These are phyloP conservation scores for Exophiala viscosa DNA, from an alignment of 2,329 filamentous ascomycete genomes.

Conservation along the genomic window DNA sequence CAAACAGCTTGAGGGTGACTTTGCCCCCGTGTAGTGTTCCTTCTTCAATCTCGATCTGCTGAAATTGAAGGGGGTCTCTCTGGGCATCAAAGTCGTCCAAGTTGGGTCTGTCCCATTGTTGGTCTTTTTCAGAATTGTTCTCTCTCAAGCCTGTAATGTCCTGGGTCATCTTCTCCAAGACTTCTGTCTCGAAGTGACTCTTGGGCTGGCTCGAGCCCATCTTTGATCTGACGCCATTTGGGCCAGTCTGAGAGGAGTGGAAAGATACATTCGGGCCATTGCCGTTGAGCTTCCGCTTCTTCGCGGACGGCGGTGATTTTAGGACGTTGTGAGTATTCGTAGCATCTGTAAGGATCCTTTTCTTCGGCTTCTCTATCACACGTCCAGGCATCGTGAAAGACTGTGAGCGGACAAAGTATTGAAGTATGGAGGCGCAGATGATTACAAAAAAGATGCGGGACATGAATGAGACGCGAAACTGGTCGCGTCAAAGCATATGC, in stretches of 20 bases:
- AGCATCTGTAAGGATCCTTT: conserved; percentile 68
- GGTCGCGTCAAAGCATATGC: not conserved
- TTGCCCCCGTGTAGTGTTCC: conserved; percentile 73
- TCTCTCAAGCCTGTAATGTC: conserved; percentile 82
- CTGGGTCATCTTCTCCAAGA: conserved; percentile 92
- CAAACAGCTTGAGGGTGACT: conserved; percentile 84
- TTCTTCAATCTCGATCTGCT: conserved; percentile 94
- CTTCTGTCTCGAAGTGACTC: conserved; percentile 88
- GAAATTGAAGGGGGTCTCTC: conserved; percentile 74
- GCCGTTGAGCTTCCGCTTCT: conserved; percentile 78
- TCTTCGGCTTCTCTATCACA: conserved; percentile 51
- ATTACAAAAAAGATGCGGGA: not conserved
- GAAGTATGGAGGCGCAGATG: not conserved
- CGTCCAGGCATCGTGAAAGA: conserved; percentile 24
- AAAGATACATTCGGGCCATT: conserved; percentile 50
- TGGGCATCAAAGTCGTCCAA: conserved; percentile 60
- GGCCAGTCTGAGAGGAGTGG: conserved; percentile 61
- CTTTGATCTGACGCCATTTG: conserved; percentile 50
- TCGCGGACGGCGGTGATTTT: conserved; percentile 54
- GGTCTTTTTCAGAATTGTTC: conserved; percentile 86
- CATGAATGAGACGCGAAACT: not conserved
- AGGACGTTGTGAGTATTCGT: conserved; percentile 61
- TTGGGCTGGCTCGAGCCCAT: conserved; percentile 74
- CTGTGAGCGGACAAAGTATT: not conserved
- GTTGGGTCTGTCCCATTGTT: conserved; percentile 74